A percentile compares a stretch with the other conserved stretches of the same genome.
Evolutionary conservation across 495 filamentous ascomycete species (phyloP).

Genomic region (Astrothelium subdiscretum): DNA sequence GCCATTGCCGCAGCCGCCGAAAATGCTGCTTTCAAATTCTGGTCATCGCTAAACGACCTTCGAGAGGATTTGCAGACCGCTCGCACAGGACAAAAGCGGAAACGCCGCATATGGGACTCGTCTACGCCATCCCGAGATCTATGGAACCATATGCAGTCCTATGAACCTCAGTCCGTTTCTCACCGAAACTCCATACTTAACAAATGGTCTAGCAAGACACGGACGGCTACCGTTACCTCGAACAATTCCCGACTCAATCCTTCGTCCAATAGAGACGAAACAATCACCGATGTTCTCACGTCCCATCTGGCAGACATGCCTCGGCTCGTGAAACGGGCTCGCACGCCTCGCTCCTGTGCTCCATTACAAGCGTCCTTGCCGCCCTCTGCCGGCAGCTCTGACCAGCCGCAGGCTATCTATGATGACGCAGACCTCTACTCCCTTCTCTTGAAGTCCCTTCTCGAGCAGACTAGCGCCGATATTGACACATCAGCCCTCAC

Average conservation of each 20-base stretch:
- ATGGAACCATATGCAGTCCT: conserved; percentile 59
- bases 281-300: conserved; percentile 59
- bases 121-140: conserved; percentile 43
- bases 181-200: conserved; percentile 47
- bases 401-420: conserved; percentile 70
- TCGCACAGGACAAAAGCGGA: conserved; percentile 42
- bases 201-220: conserved; percentile 56
- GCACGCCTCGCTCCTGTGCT: conserved; percentile 58
- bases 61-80: conserved; percentile 47
- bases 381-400: conserved; percentile 47
- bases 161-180: conserved; percentile 42
- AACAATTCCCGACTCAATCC: conserved; percentile 28
- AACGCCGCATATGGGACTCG: conserved; percentile 36
- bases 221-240: conserved; percentile 31
- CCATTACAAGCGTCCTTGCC: conserved; percentile 48
- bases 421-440: conserved; percentile 94
- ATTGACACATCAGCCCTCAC: conserved; percentile 35
- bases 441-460: conserved; percentile 76
- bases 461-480: conserved; percentile 68
- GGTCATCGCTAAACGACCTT: conserved; percentile 69
- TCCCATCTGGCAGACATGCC: conserved; percentile 58
- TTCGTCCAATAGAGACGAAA: conserved; percentile 24
- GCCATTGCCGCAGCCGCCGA: conserved; percentile 61
- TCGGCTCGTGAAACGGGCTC: conserved; percentile 55
- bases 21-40: conserved; percentile 74